Conservation (phyloP, 129 eudicot genomes). For the Heracleum sosnowskyi region DNA sequence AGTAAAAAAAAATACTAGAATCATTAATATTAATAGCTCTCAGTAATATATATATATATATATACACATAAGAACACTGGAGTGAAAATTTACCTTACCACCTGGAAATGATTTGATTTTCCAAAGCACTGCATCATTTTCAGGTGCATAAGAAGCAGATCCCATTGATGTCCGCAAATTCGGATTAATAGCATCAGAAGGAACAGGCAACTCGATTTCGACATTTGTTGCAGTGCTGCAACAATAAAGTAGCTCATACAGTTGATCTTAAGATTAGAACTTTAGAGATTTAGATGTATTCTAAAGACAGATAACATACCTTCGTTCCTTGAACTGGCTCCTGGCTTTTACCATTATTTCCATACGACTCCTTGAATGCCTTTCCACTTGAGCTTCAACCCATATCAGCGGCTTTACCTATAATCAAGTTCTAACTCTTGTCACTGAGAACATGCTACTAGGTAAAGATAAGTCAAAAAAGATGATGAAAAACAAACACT, state of each 20-base stretch:
- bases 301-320: constrained; percentile 31
- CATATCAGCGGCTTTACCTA: constrained; percentile 98
- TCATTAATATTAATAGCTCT: background rate
- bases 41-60: background rate
- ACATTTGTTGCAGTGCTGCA: constrained; percentile 97
- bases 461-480: background rate
- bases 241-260: constrained; percentile 14
- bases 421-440: constrained; percentile 7
- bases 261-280: background rate
- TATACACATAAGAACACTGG: background rate
- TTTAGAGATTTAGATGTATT: background rate
- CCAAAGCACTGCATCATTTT: constrained; percentile 90
- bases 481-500: background rate
- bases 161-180: constrained; percentile 96
- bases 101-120: constrained; percentile 99
- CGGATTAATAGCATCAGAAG: constrained; percentile 88
- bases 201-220: constrained; percentile 92
- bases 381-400: constrained; percentile 99
- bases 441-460: background rate
- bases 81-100: constrained; percentile 62
- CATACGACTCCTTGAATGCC: constrained; percentile 96
- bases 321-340: constrained; percentile 98
- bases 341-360: constrained; percentile 89
- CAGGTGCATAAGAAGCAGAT: constrained; percentile 93
- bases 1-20: background rate